Evolutionary conservation across 768 basidiomycete species (phyloP), one percentile per base, ranked within the genome.

Genomic region (Russula abietina): DNA sequence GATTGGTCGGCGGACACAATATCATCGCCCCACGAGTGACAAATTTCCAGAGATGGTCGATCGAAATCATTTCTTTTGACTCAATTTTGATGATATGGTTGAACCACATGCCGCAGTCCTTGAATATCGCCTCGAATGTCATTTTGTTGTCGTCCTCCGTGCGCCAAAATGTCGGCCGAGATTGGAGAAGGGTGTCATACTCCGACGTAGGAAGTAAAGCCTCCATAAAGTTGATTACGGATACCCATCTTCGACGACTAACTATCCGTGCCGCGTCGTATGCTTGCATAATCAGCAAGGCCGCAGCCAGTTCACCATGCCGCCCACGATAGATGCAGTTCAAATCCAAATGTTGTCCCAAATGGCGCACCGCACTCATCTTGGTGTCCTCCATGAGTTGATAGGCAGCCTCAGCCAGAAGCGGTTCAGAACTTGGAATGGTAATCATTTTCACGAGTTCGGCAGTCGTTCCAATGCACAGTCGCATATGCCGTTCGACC

Each of bases 401-500:
- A 1, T 6, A 19, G 1, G 57, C 57, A 0, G 57, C 57, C 28
- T 59, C 57, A 17, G 57, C 57, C 5, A 59, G 38, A 2, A 50
- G 45, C 5, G 49, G 57, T 32, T 59, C 57, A 10, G 57, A 59
- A 0, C 57, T 48, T 22, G 36, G 49, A 24, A 30, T 10, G 3
- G 57, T 59, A 26, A 51, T 19, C 12, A 51, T 14, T 10, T 28
- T 30, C 22, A 51, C 57, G 3, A 50, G 11, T 6, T 49, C 57
- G 2, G 17, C 24, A 1, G 57, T 59, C 3, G 57, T 33, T 2
- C 22, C 36, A 12, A 50, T 22, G 24, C 48, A 50, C 16, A 58
- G 28, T 38, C 57, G 36, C 49, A 59, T 41, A 9, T 59, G 57
- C 3, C 26, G 36, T 11, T 59, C 58, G 12, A 59, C n/a, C 8